phyloP scores from a whole-genome alignment of 177 flowering plant genomes.

The Tripterygium wilfordii region DNA sequence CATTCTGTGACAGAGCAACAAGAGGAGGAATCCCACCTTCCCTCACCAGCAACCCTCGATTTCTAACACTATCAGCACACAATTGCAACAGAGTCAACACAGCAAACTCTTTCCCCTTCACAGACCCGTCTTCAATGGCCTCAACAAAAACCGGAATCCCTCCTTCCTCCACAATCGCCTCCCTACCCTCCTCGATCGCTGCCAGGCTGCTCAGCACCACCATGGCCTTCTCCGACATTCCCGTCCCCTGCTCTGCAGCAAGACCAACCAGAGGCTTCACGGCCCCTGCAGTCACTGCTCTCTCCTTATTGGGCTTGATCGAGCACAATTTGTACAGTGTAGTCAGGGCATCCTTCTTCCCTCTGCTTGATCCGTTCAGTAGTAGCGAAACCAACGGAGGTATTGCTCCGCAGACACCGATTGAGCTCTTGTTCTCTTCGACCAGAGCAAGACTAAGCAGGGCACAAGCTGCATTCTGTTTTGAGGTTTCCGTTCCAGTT shows the following conservation, averaged over 20 bases:
- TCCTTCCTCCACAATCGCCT: conserved; percentile 75
- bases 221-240: conserved; percentile 90
- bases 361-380: conserved; percentile 58
- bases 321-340: conserved; percentile 85
- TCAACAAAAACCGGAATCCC: conserved; percentile 88
- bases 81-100: conserved; percentile 72
- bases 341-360: conserved; percentile 97
- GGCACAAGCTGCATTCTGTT: conserved; percentile 97
- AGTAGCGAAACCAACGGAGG: conserved; percentile 80
- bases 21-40: conserved; percentile 96
- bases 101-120: conserved; percentile 90
- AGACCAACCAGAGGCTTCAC: conserved; percentile 73
- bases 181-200: conserved; percentile 51
- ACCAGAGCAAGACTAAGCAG: conserved; percentile 64
- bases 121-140: conserved; percentile 80
- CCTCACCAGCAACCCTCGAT: conserved; percentile 72
- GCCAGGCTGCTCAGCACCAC: conserved; percentile 88
- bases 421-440: conserved; percentile 76
- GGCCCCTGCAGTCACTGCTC: conserved; percentile 83
- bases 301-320: conserved; percentile 69
- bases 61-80: conserved; percentile 55
- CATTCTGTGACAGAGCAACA: conserved; percentile 85
- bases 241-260: conserved; percentile 64
- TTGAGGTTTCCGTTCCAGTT: conserved; percentile 84
- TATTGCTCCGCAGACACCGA: conserved; percentile 92